Evolutionary conservation across 352 stramenopile species (phyloP), one percentile per base, ranked within the genome.

Genomic region (Phytophthora tentaculata): DNA sequence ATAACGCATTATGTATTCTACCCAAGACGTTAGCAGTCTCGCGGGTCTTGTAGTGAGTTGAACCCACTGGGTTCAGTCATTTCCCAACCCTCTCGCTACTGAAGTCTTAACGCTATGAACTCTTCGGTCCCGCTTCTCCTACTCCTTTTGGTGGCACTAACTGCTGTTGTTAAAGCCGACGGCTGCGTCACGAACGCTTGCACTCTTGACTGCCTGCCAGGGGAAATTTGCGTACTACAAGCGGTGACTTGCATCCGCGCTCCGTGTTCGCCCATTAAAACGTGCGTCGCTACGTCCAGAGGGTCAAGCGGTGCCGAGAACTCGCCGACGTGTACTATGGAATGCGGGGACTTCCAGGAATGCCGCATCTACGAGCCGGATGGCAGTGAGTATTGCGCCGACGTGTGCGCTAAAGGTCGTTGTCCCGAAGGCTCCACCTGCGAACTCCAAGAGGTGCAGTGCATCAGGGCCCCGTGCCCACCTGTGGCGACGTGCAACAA

Each of bases 361-460:
- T 67, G 64, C 37, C 49, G 53, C 19, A 53, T 67, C 28, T 61
- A 71, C 41, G 49, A 50, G 16, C 28, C 19, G 0, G 56, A 67
- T 49, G 51, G n/a, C 5, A 61, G 49, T 22, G 50, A 71, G 13
- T 71, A 67, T 22, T 62, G 57, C 57, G 49, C 41, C n/a, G 50
- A 58, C 50, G 41, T 57, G 28, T 71, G 56, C 44, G 3, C 28
- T 19, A 50, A 67, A 12, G 56, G 41, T 13, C 39, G 47, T 14
- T 71, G 56, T 5, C 41, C 56, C 16, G 9, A 57, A 26, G 56
- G 45, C 14, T 58, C 32, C 5, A 58, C 29, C 12, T 67, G 56
- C 43, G 50, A 61, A 24, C 50, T 67, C 41, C 41, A 63, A 41
- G 43, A 62, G 32, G 64, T 71, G 32, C 57, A 67, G 20, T 71